Evolutionary conservation across 2,329 filamentous ascomycete species (phyloP).

Genomic region (Akanthomyces dipterigenus): DNA sequence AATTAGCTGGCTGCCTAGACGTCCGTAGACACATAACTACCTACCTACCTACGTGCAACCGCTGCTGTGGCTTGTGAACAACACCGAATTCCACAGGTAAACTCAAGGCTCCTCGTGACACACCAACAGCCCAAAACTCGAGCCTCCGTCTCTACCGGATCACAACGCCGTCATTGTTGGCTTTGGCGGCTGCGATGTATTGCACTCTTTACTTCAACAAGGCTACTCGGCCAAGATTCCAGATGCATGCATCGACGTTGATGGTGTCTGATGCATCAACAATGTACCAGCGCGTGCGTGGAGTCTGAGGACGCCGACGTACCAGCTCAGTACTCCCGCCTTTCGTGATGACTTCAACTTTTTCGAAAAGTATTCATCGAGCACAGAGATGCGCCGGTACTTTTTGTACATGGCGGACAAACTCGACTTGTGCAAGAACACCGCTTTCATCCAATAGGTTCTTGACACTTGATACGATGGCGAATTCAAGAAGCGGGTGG

Average conservation of each 20-base stretch:
- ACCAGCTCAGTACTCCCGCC: conserved; percentile 21
- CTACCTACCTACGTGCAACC: too few relatives aligned
- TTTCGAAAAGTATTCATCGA: conserved; percentile 25
- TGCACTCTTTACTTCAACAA: conserved; percentile 8
- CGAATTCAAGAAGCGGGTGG: conserved; percentile 26
- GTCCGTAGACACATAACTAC: too few relatives aligned
- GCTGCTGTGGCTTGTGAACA: too few relatives aligned
- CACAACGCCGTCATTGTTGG: conserved; percentile 12
- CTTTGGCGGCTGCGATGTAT: conserved; percentile 11
- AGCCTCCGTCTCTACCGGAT: background rate
- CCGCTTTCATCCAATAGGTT: conserved; percentile 33
- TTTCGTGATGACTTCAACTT: conserved; percentile 35
- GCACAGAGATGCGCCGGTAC: conserved; percentile 31
- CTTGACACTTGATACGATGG: conserved; percentile 29
- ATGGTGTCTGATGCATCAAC: conserved; percentile 31
- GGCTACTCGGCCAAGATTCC: conserved; percentile 8
- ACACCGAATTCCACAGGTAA: too few relatives aligned
- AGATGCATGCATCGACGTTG: conserved; percentile 4
- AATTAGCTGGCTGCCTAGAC: too few relatives aligned
- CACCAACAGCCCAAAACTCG: too few relatives aligned
- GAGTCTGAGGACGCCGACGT: conserved; percentile 23
- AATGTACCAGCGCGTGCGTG: conserved; percentile 29
- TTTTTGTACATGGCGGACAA: conserved; percentile 35
- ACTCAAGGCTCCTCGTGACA: too few relatives aligned
- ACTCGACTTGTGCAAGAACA: conserved; percentile 31